Evolutionary conservation across 176 grass and related monocot species (phyloP).

Genomic region (Bolboschoenus planiculmis): DNA sequence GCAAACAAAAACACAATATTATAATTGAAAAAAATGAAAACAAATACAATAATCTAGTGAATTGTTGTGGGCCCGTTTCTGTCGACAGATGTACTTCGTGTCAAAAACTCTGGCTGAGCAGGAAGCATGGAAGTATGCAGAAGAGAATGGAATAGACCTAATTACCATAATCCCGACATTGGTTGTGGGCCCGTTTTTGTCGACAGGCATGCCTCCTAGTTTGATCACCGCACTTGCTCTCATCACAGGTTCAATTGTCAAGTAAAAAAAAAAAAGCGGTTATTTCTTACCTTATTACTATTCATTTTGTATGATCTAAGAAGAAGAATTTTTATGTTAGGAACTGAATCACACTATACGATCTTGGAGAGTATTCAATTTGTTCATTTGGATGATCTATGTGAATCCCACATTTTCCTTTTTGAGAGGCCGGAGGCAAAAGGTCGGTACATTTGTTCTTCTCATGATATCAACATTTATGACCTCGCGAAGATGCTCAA

Average conservation of each 20-base stretch:
- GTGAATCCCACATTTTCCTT: slow-evolving; percentile 61
- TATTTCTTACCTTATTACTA: neutral
- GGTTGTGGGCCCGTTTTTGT: slow-evolving; percentile 81
- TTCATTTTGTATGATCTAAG: neutral
- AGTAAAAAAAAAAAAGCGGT: no score
- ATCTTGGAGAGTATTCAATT: slow-evolving; percentile 75
- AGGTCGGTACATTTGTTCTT: slow-evolving; percentile 83
- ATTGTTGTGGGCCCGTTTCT: no score
- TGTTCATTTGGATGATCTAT: slow-evolving; percentile 85
- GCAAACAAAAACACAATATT: neutral
- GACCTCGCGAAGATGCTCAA: slow-evolving; percentile 61
- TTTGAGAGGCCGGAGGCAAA: slow-evolving; percentile 57
- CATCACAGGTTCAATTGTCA: slow-evolving; percentile 72
- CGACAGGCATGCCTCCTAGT: slow-evolving; percentile 69
- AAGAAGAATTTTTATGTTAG: slow-evolving; percentile 6
- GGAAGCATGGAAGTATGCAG: slow-evolving; percentile 64
- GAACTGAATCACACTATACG: slow-evolving; percentile 61
- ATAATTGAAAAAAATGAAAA: neutral
- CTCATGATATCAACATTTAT: slow-evolving; percentile 65
- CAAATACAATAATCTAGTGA: neutral
- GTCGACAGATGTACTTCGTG: slow-evolving; percentile 94
- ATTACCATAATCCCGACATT: slow-evolving; percentile 78
- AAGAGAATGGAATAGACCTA: slow-evolving; percentile 53
- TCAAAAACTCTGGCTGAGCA: slow-evolving; percentile 79
- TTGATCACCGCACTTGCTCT: slow-evolving; percentile 65